phyloP scores from a whole-genome alignment of 2,329 filamentous ascomycete genomes.

The Fusarium odoratissimum region DNA sequence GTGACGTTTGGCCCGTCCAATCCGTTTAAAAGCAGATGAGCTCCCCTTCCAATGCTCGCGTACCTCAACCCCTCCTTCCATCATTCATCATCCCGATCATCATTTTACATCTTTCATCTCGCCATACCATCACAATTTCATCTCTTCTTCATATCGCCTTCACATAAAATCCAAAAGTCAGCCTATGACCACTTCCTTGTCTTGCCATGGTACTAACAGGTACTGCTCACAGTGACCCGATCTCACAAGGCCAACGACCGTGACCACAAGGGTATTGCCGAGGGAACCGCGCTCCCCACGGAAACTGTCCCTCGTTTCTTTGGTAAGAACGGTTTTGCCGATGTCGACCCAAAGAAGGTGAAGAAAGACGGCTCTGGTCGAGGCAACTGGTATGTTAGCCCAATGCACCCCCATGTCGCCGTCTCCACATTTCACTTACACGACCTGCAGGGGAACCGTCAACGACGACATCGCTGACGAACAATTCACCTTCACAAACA shows the following conservation, averaged over 20 bases:
- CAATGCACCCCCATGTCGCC: not conserved
- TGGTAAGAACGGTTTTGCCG: conserved; percentile 84
- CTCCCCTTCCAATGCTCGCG: conserved; percentile 18
- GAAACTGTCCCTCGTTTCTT: conserved; percentile 92
- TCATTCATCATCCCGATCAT: conserved; percentile 27
- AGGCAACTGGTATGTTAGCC: conserved; percentile 84
- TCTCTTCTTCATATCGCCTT: not conserved
- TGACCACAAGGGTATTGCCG: conserved; percentile 83
- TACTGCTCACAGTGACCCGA: conserved; percentile 81
- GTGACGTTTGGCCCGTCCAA: conserved; percentile 41
- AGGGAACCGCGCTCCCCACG: conserved; percentile 75
- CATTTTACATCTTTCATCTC: conserved; percentile 14
- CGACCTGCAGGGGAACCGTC: conserved; percentile 75
- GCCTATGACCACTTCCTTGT: conserved; percentile 4
- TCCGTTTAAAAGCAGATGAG: conserved; percentile 41
- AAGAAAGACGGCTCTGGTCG: conserved; percentile 97
- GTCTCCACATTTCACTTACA: conserved; percentile 31
- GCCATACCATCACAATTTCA: not conserved
- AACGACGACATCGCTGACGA: conserved; percentile 89
- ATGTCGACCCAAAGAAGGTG: conserved; percentile 87
- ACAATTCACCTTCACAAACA: conserved; percentile 84
- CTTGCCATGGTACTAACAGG: conserved; percentile 19
- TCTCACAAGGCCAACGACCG: conserved; percentile 96
- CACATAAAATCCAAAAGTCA: conserved; percentile 33
- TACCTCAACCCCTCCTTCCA: conserved; percentile 36